phyloP scores from a whole-genome alignment of 2,329 filamentous ascomycete genomes.

The Claviceps citrina region DNA sequence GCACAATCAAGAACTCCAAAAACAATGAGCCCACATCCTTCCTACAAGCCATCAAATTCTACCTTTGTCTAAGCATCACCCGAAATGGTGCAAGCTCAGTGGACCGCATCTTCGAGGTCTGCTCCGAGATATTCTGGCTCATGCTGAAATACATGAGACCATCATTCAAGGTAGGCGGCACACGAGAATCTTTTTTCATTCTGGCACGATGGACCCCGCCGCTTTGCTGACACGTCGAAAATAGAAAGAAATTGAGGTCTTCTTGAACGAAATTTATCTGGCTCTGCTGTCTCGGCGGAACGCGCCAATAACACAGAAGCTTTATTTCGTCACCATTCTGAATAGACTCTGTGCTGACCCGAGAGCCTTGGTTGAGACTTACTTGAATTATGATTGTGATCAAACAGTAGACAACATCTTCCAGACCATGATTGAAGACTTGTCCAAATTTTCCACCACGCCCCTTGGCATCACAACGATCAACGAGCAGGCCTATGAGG shows the following conservation, averaged over 20 bases:
- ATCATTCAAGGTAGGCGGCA: constrained; percentile 83
- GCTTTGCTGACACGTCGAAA: constrained; percentile 14
- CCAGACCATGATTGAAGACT: constrained; percentile 83
- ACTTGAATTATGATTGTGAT: constrained; percentile 97
- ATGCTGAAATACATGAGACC: constrained; percentile 90
- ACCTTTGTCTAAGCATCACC: constrained; percentile 86
- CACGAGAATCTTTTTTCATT: neutral
- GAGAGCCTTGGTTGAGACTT: constrained; percentile 79
- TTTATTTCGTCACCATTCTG: constrained; percentile 76
- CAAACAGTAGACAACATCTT: constrained; percentile 93
- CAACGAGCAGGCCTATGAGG: constrained; percentile 78
- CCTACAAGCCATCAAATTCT: constrained; percentile 89
- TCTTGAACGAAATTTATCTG: constrained; percentile 92
- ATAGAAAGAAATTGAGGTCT: constrained; percentile 92
- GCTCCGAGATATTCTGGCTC: constrained; percentile 94
- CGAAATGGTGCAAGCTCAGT: constrained; percentile 91
- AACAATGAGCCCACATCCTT: constrained; percentile 80
- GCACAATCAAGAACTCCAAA: constrained; percentile 83
- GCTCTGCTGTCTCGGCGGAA: constrained; percentile 77
- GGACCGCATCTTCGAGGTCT: constrained; percentile 83
- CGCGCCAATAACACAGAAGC: constrained; percentile 78
- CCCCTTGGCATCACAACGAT: constrained; percentile 58
- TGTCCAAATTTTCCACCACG: constrained; percentile 72
- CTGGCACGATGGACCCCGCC: neutral
- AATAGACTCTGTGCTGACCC: constrained; percentile 75